Percentiles rank a stretch among this genome's conserved stretches.
Conservation (phyloP, 495 filamentous ascomycete genomes). For the Hyaloscypha bicolor region DNA sequence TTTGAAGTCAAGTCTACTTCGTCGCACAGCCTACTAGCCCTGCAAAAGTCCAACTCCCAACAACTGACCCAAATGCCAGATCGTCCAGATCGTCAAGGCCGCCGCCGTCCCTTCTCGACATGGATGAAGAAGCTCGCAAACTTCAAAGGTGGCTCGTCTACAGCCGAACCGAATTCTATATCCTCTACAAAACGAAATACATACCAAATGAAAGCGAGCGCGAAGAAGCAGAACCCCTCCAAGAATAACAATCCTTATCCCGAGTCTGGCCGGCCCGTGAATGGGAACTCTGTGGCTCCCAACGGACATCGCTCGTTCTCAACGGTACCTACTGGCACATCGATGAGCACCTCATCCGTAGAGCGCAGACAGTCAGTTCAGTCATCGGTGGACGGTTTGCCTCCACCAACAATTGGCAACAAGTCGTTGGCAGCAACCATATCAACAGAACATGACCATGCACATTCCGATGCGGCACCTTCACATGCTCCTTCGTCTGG, state of each 20-base stretch:
- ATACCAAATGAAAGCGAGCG: constrained; percentile 37
- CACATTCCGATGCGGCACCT: constrained; percentile 71
- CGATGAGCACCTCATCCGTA: constrained; percentile 42
- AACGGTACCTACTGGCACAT: constrained; percentile 44
- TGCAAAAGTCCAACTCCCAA: constrained; percentile 2
- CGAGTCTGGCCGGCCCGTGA: constrained; percentile 54
- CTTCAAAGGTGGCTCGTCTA: constrained; percentile 61
- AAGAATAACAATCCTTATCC: constrained; percentile 87
- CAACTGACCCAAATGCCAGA: constrained; percentile 28
- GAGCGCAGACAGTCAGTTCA: constrained; percentile 56
- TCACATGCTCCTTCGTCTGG: constrained; percentile 71
- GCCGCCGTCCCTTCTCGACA: constrained; percentile 83
- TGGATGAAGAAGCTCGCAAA: constrained; percentile 95
- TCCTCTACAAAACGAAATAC: constrained; percentile 31
- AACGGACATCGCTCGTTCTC: constrained; percentile 63
- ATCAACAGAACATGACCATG: constrained; percentile 76
- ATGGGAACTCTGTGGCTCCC: constrained; percentile 37
- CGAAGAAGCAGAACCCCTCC: constrained; percentile 40
- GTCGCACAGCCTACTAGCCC: constrained; percentile 21
- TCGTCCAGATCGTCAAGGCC: constrained; percentile 48
- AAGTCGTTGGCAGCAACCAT: constrained; percentile 77
- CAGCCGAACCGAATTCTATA: constrained; percentile 31
- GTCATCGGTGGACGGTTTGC: constrained; percentile 59
- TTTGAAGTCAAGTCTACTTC: constrained; percentile 11
- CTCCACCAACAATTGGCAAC: constrained; percentile 59